These are phyloP conservation scores for Scheffersomyces titani DNA, from an alignment of 1,139 yeast genomes.

Conservation along the genomic window DNA sequence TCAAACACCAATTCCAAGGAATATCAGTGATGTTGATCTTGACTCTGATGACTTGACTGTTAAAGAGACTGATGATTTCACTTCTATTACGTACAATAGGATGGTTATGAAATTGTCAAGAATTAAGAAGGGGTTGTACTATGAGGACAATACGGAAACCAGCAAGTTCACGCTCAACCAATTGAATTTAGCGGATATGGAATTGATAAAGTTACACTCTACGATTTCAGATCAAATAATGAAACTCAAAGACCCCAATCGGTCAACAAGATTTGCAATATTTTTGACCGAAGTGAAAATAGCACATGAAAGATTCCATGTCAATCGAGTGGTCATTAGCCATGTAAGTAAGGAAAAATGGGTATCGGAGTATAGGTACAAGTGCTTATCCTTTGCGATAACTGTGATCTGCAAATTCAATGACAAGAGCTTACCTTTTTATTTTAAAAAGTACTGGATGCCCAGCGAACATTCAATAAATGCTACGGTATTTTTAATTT, in stretches of 20 bases:
- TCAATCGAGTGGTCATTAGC: slow-evolving; percentile 5
- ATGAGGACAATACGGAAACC: background rate
- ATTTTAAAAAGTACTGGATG: slow-evolving; percentile 14
- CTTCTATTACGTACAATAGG: slow-evolving; percentile 13
- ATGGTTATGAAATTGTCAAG: slow-evolving; percentile 10
- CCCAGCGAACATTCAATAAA: slow-evolving; percentile 11
- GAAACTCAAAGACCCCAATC: background rate
- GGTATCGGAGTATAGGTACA: slow-evolving; percentile 5
- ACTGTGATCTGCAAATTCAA: slow-evolving; percentile 9
- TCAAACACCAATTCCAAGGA: slow-evolving; percentile 5
- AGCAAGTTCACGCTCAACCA: background rate
- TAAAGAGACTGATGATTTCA: slow-evolving; percentile 8
- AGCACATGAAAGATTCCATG: slow-evolving; percentile 7
- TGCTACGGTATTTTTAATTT: slow-evolving; percentile 12
- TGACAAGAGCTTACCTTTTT: slow-evolving; percentile 8
- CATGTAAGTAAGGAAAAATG: slow-evolving; percentile 3
- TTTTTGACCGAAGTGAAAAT: slow-evolving; percentile 1
- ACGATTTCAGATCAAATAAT: background rate
- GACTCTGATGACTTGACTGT: slow-evolving; percentile 4
- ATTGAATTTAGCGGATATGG: background rate
- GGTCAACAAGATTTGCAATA: background rate
- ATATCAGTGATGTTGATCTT: slow-evolving; percentile 13
- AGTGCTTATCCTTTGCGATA: slow-evolving; percentile 5
- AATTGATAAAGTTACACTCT: background rate
- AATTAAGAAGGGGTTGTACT: slow-evolving; percentile 9